Conservation (phyloP, 805 yeast genomes). For the Candida ficus region DNA sequence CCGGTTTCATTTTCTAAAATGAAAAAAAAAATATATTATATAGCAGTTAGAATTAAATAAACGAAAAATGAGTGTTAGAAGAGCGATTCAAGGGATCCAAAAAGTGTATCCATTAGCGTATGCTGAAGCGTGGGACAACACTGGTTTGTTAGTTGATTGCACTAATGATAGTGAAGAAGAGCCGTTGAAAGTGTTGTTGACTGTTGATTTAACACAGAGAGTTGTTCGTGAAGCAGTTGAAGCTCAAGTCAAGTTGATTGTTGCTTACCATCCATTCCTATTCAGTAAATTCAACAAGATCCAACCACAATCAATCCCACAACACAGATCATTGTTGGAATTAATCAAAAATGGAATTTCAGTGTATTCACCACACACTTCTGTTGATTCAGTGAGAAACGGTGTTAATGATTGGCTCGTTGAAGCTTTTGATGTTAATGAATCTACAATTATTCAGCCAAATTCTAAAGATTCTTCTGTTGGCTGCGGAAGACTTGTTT, state of each 20-base stretch:
- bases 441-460: no score
- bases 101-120: constrained; percentile 72
- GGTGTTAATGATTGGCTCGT: constrained; percentile 95
- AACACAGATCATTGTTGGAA: constrained; percentile 69
- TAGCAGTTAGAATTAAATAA: background rate
- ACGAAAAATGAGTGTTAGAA: constrained; percentile 31
- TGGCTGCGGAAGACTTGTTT: constrained; percentile 79
- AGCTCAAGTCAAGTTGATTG: constrained; percentile 46
- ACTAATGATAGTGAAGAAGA: constrained; percentile 9
- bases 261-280: constrained; percentile 94
- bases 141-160: constrained; percentile 79
- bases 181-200: constrained; percentile 43
- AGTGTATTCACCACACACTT: constrained; percentile 94
- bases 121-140: constrained; percentile 96
- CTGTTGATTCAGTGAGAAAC: constrained; percentile 86
- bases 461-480: no score
- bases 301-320: constrained; percentile 58
- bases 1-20: no score
- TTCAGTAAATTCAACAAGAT: constrained; percentile 82
- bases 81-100: constrained; percentile 51
- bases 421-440: constrained; percentile 27
- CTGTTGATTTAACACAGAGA: constrained; percentile 78
- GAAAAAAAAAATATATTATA: no score
- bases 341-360: constrained; percentile 74
- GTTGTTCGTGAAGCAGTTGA: constrained; percentile 84